Percentiles rank a stretch among this genome's conserved stretches.
Evolutionary conservation across 2,329 filamentous ascomycete species (phyloP).

Genomic region (Epichloe uncinata): DNA sequence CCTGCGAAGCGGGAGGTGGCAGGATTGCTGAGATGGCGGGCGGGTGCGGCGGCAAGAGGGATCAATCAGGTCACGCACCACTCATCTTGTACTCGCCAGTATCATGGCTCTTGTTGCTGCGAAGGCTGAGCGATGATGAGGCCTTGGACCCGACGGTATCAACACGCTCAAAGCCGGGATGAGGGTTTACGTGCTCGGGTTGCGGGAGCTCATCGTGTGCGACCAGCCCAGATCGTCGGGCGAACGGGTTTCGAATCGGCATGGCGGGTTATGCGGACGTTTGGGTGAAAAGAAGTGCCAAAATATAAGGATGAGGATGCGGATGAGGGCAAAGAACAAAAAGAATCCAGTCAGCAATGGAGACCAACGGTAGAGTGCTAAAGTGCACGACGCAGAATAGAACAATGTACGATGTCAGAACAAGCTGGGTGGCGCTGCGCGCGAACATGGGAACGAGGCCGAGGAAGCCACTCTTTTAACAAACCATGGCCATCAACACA

Average conservation of each 20-base stretch:
- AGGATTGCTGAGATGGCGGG: no score
- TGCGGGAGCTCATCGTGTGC: conserved; percentile 40
- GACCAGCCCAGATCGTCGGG: conserved; percentile 39
- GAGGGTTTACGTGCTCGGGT: conserved; percentile 21
- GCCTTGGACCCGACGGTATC: conserved; percentile 50
- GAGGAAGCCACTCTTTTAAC: background rate
- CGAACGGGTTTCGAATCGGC: conserved; percentile 63
- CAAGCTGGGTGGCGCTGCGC: background rate
- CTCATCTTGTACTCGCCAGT: conserved; percentile 69
- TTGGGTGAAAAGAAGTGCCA: background rate
- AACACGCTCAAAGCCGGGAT: conserved; percentile 43
- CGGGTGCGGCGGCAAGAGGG: conserved; percentile 1
- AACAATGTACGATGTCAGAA: background rate
- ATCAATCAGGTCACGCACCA: conserved; percentile 38
- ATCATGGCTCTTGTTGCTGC: conserved; percentile 46
- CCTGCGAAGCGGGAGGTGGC: background rate
- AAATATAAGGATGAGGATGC: background rate
- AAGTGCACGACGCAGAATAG: background rate
- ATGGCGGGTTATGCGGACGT: conserved; percentile 24
- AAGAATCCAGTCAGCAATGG: background rate
- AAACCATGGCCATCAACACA: no score
- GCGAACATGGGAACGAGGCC: background rate
- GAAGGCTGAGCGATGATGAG: conserved; percentile 48
- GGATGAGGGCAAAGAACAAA: background rate
- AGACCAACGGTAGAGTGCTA: background rate